A percentile compares a stretch with the other conserved stretches of the same genome.
phyloP scores from a whole-genome alignment of 257 asterid species.

The Ajuga chamaepitys region DNA sequence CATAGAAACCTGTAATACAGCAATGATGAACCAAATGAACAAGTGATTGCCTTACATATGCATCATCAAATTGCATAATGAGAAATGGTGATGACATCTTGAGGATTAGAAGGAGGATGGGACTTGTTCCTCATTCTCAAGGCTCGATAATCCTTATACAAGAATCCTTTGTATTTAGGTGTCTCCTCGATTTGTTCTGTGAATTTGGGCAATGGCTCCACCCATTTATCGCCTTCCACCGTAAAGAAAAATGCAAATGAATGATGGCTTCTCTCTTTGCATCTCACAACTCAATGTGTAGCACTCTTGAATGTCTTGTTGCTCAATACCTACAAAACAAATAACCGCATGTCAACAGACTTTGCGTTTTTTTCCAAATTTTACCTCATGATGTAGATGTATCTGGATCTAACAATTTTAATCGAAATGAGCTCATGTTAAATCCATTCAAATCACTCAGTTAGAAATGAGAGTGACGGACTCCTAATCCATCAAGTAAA shows the following conservation, averaged over 20 bases:
- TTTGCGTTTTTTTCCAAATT: too few species aligned
- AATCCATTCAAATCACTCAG: too few species aligned
- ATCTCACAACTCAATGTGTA: conserved; percentile 50
- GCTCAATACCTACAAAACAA: conserved; percentile 32
- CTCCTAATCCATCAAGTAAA: too few species aligned
- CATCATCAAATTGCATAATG: conserved; percentile 21
- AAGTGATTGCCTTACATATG: too few species aligned
- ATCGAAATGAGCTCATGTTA: too few species aligned
- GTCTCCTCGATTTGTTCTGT: conserved; percentile 20
- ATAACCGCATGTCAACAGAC: too few species aligned
- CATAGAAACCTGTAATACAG: too few species aligned
- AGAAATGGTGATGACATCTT: conserved; percentile 21
- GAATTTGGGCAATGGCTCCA: conserved; percentile 28
- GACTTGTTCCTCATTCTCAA: conserved; percentile 35
- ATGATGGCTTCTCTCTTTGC: conserved; percentile 11
- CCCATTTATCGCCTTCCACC: conserved; percentile 29
- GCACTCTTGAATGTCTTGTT: conserved; percentile 53
- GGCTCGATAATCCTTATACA: conserved; percentile 28
- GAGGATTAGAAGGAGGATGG: conserved; percentile 26
- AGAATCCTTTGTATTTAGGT: conserved; percentile 26
- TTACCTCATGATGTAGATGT: too few species aligned
- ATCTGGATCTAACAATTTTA: too few species aligned
- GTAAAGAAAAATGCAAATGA: conserved; percentile 26
- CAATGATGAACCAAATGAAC: too few species aligned
- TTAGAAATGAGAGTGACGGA: too few species aligned